A percentile compares a stretch with the other conserved stretches of the same genome.
phyloP scores from a whole-genome alignment of 495 filamentous ascomycete genomes.

The Aspergillus nidulans region DNA sequence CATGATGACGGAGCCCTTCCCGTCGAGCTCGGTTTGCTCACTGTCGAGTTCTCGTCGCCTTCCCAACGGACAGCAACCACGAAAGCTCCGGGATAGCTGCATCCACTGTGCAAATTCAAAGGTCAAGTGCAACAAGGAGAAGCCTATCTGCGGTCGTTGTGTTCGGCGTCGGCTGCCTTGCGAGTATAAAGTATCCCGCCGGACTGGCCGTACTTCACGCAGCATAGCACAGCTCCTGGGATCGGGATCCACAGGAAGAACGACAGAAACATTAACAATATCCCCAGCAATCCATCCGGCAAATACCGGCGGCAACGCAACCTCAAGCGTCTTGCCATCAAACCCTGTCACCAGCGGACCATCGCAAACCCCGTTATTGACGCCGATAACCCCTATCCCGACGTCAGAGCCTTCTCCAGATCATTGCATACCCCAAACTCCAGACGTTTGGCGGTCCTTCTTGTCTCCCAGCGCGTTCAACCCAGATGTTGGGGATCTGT shows the following conservation, averaged over 20 bases:
- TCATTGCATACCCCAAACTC: neutral
- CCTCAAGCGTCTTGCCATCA: neutral
- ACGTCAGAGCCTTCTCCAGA: neutral
- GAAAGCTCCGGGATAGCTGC: constrained; percentile 27
- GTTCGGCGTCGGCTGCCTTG: constrained; percentile 46
- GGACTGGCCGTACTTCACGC: constrained; percentile 16
- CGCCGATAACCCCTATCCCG: neutral
- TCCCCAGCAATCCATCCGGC: neutral
- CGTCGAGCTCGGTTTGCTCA: neutral
- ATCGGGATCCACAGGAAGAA: neutral
- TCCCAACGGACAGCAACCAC: neutral
- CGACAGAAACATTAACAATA: neutral
- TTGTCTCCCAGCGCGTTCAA: neutral
- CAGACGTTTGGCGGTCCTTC: constrained; percentile 2
- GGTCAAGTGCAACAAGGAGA: constrained; percentile 55
- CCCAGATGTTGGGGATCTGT: neutral
- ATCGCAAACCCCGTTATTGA: neutral
- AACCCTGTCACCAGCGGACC: neutral
- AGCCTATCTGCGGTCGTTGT: constrained; percentile 55
- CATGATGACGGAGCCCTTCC: neutral
- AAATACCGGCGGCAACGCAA: neutral
- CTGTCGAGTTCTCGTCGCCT: neutral
- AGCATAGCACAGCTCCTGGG: neutral
- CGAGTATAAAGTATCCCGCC: constrained; percentile 51
- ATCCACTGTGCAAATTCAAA: constrained; percentile 27